These are phyloP conservation scores for Rhinocladiella mackenziei DNA, from an alignment of 2,329 filamentous ascomycete species.

Conservation along the genomic window DNA sequence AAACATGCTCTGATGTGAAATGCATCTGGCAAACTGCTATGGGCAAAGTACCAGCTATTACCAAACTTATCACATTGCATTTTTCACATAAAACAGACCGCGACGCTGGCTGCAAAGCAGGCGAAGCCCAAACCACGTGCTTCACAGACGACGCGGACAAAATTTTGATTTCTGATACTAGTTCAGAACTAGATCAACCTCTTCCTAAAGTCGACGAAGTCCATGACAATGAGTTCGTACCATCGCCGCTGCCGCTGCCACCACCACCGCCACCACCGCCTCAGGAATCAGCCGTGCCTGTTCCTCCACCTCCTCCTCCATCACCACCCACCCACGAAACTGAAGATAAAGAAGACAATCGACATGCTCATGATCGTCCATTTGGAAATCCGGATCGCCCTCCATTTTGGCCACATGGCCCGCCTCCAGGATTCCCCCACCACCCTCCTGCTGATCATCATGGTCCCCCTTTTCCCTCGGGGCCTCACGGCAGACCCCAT, in stretches of 20 bases:
- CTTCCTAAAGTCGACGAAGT: background rate
- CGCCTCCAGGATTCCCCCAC: background rate
- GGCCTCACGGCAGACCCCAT: constrained; percentile 4
- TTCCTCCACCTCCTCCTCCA: background rate
- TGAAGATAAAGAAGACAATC: background rate
- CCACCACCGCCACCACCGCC: background rate
- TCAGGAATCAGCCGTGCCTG: background rate
- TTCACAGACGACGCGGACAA: background rate
- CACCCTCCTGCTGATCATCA: constrained; percentile 3
- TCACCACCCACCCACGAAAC: background rate
- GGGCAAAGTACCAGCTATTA: constrained; percentile 31
- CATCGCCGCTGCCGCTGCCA: background rate
- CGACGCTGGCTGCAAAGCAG: constrained; percentile 12
- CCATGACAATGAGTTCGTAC: background rate
- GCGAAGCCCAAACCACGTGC: constrained; percentile 15
- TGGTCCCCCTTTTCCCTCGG: constrained; percentile 12
- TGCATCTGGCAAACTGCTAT: constrained; percentile 34
- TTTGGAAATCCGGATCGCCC: background rate
- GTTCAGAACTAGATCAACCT: background rate
- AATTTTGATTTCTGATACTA: background rate
- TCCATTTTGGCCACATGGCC: constrained; percentile 7
- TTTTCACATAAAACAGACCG: constrained; percentile 28
- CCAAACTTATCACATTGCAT: constrained; percentile 31
- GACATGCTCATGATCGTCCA: background rate
- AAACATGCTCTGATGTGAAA: constrained; percentile 28